A percentile compares a stretch with the other conserved stretches of the same genome.
These are phyloP conservation scores for Trapa bicornis DNA, from an alignment of 345 rosid species.

Conservation along the genomic window DNA sequence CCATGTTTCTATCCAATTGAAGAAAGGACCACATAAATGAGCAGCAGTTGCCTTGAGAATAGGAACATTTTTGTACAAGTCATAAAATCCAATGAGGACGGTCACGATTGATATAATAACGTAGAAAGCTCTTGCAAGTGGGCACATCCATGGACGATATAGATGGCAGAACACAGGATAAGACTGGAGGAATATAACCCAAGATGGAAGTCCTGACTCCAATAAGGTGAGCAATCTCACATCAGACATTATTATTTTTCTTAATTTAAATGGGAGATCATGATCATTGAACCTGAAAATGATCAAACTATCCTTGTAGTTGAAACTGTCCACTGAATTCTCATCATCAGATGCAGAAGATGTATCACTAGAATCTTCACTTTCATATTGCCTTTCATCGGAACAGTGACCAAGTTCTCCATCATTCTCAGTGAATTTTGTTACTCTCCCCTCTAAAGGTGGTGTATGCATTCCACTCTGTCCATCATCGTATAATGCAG, in stretches of 20 bases:
- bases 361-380: constrained; percentile 16
- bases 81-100: constrained; percentile 84
- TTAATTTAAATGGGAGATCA: constrained; percentile 70
- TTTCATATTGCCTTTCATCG: constrained; percentile 44
- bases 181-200: constrained; percentile 96
- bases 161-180: constrained; percentile 86
- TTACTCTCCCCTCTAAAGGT: constrained; percentile 62
- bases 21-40: constrained; percentile 75
- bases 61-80: constrained; percentile 91
- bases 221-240: constrained; percentile 68
- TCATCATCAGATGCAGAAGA: constrained; percentile 22
- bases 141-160: constrained; percentile 99
- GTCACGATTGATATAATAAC: constrained; percentile 66
- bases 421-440: constrained; percentile 24
- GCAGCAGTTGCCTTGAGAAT: constrained; percentile 88
- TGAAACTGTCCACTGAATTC: constrained; percentile 32
- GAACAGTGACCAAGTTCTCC: constrained; percentile 49
- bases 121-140: constrained; percentile 75
- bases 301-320: constrained; percentile 46
- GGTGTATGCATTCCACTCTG: constrained; percentile 42
- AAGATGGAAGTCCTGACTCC: constrained; percentile 97
- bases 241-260: constrained; percentile 61
- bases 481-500: neutral
- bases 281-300: constrained; percentile 64
- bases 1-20: constrained; percentile 95